These are phyloP conservation scores for Trypanosomatidae sp. DNA, from an alignment of 208 protist genomes.

Conservation along the genomic window DNA sequence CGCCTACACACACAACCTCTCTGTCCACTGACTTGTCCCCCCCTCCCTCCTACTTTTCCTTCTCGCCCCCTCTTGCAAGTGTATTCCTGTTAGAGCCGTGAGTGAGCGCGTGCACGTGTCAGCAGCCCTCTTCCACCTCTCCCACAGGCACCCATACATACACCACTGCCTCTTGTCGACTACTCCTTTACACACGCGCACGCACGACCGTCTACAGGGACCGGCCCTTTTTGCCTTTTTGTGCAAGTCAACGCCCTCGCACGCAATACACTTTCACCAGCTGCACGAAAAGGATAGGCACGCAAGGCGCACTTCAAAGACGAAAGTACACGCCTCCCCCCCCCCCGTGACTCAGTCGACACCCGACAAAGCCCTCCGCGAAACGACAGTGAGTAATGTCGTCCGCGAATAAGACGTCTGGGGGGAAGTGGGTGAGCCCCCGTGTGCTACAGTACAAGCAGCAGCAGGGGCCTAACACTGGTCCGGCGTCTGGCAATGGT, in stretches of 20 bases:
- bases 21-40: too few species aligned
- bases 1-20: too few species aligned
- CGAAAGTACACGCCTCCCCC: neutral
- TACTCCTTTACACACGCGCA: neutral
- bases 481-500: conserved; percentile 16
- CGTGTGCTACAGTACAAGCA: conserved; percentile 40
- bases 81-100: neutral
- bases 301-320: neutral
- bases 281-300: neutral
- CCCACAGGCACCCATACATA: neutral
- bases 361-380: too few species aligned
- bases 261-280: neutral
- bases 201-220: neutral
- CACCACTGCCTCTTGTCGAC: neutral
- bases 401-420: conserved; percentile 8
- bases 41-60: too few species aligned
- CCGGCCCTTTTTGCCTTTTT: neutral
- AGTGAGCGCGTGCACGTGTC: neutral
- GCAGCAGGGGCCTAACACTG: conserved; percentile 27
- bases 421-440: conserved; percentile 34
- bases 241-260: neutral
- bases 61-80: neutral
- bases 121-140: neutral
- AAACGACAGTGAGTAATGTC: conserved; percentile 8
- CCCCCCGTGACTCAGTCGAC: neutral